Conservation (phyloP, 352 stramenopile genomes). For the Saprolegnia parasitica region DNA sequence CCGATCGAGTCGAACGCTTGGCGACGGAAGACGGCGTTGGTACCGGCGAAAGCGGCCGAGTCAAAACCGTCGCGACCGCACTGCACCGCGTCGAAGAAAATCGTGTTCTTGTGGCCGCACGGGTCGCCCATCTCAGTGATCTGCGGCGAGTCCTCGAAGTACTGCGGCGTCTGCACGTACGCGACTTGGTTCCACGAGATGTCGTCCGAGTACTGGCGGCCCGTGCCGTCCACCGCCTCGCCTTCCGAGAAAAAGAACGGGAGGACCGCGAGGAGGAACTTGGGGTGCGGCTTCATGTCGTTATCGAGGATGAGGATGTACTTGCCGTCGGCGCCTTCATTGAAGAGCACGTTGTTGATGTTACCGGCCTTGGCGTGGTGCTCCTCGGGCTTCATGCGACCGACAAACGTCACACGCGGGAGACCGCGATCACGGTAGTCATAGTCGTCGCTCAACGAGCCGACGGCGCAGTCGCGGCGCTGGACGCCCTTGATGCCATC, state of each 20-base stretch:
- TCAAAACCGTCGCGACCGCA: slow-evolving; percentile 85
- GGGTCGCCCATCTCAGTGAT: slow-evolving; percentile 82
- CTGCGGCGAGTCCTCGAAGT: slow-evolving; percentile 85
- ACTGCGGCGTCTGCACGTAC: slow-evolving; percentile 87
- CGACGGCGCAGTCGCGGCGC: slow-evolving; percentile 79
- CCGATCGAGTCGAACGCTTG: slow-evolving; percentile 85
- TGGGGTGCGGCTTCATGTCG: slow-evolving; percentile 89
- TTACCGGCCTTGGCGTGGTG: slow-evolving; percentile 91
- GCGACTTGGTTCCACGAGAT: slow-evolving; percentile 88
- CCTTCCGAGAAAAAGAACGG: slow-evolving; percentile 88
- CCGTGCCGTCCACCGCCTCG: slow-evolving; percentile 74
- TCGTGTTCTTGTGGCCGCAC: slow-evolving; percentile 86
- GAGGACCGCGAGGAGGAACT: slow-evolving; percentile 80
- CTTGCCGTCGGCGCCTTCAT: slow-evolving; percentile 84
- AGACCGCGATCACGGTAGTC: slow-evolving; percentile 87
- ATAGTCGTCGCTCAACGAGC: slow-evolving; percentile 84
- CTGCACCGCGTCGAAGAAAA: slow-evolving; percentile 88
- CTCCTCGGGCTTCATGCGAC: slow-evolving; percentile 79
- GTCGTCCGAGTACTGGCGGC: slow-evolving; percentile 82
- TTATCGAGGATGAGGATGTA: slow-evolving; percentile 90
- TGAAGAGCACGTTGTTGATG: slow-evolving; percentile 89
- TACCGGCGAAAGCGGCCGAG: slow-evolving; percentile 83
- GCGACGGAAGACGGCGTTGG: slow-evolving; percentile 85
- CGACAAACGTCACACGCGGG: slow-evolving; percentile 79
- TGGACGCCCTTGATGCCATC: slow-evolving; percentile 74